Percentiles rank a stretch among this genome's conserved stretches.
phyloP scores from a whole-genome alignment of 179 eudicot species.

The Beta lomatogona region DNA sequence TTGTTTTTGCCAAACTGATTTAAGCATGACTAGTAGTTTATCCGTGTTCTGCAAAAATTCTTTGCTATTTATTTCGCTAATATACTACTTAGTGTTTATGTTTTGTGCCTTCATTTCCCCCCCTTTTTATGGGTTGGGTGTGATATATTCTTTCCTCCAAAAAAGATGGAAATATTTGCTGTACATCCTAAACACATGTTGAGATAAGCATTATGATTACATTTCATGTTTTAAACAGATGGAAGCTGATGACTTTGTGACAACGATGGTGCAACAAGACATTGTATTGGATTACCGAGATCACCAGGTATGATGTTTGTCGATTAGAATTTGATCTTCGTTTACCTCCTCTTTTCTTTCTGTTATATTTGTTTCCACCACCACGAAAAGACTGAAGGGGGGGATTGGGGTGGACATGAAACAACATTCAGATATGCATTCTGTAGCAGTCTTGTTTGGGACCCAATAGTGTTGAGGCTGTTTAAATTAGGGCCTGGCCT shows the following conservation, averaged over 20 bases:
- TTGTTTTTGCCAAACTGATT: no score
- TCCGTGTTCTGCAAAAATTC: neutral
- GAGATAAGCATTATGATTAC: neutral
- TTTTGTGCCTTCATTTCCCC: neutral
- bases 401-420: neutral
- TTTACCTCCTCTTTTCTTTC: neutral
- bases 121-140: neutral
- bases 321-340: neutral
- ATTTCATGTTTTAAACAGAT: slow-evolving; percentile 42
- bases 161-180: neutral
- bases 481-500: neutral
- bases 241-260: slow-evolving; percentile 64
- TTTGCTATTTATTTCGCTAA: neutral
- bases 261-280: slow-evolving; percentile 63
- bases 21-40: neutral
- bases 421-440: neutral
- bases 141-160: neutral
- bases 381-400: neutral
- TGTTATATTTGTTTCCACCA: neutral
- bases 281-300: slow-evolving; percentile 68
- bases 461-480: neutral
- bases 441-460: neutral
- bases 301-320: slow-evolving; percentile 62
- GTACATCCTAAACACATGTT: neutral
- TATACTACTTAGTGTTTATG: neutral